Evolutionary conservation across 106 monocot genomes (phyloP).

Genomic region (Allium fistulosum): DNA sequence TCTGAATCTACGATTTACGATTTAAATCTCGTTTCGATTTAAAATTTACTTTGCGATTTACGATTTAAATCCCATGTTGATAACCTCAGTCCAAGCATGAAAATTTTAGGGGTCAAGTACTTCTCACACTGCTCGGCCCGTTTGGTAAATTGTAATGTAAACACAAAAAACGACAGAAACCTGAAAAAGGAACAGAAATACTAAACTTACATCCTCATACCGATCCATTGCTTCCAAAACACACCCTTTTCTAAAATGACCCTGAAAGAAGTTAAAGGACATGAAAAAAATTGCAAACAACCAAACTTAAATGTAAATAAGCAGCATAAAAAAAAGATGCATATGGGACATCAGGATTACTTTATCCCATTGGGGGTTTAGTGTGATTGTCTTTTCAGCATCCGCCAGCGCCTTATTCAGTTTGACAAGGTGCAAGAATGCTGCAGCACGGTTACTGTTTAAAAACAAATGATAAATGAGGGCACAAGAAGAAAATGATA

Average conservation of each 20-base stretch:
- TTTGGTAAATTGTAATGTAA: no score
- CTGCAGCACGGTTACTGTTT: conserved; percentile 84
- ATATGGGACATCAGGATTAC: conserved; percentile 14
- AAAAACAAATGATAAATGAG: not conserved
- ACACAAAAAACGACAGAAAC: no score
- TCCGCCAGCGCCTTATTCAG: conserved; percentile 89
- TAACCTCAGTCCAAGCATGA: no score
- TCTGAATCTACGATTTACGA: no score
- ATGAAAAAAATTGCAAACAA: not conserved
- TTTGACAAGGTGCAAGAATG: conserved; percentile 90
- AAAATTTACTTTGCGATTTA: no score
- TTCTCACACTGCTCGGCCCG: no score
- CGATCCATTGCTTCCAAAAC: conserved; percentile 89
- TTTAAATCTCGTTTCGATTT: no score
- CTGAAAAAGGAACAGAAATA: not conserved
- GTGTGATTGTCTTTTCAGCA: conserved; percentile 81
- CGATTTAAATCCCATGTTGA: no score
- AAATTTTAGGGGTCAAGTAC: no score
- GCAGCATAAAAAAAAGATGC: not conserved
- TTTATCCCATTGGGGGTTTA: conserved; percentile 95
- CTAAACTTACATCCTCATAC: conserved; percentile 68
- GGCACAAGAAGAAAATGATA: not conserved
- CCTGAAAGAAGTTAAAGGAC: conserved; percentile 36
- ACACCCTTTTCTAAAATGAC: conserved; percentile 95
- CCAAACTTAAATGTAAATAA: not conserved